phyloP scores from a whole-genome alignment of 768 basidiomycete species.

The Kwoniella shandongensis region DNA sequence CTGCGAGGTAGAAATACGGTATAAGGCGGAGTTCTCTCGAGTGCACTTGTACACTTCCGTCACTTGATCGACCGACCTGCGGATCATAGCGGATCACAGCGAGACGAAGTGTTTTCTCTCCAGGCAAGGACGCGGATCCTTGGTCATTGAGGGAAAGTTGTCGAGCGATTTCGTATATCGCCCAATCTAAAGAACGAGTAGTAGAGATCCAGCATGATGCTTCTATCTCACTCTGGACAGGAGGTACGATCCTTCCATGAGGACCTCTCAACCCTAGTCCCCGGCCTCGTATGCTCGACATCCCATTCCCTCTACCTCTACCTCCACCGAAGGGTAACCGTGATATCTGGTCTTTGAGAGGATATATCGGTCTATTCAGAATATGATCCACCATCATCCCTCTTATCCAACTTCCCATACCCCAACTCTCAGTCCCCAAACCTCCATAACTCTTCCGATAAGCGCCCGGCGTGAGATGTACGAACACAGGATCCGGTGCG shows the following conservation, averaged over 20 bases:
- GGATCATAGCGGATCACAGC: conserved; percentile 1
- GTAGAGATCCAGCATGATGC: conserved; percentile 14
- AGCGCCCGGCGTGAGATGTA: conserved; percentile 2
- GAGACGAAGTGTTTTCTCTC: not conserved
- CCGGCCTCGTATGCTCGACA: too few relatives aligned
- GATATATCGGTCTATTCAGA: conserved; percentile 2
- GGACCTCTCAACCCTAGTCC: too few relatives aligned
- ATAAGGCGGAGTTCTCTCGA: not conserved
- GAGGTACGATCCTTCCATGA: too few relatives aligned
- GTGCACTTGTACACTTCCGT: not conserved
- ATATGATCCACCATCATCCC: conserved; percentile 20
- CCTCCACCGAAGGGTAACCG: too few relatives aligned
- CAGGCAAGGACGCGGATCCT: not conserved
- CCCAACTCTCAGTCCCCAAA: not conserved
- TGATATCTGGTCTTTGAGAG: too few relatives aligned
- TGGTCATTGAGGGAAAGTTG: not conserved
- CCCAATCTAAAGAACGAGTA: conserved; percentile 8
- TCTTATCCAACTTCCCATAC: conserved; percentile 4
- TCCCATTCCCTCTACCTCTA: too few relatives aligned
- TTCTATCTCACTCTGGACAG: not conserved
- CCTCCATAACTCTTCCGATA: conserved; percentile 5
- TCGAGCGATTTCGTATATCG: conserved; percentile 12
- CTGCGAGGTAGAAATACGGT: not conserved
- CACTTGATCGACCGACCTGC: not conserved
- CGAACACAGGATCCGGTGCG: conserved; percentile 7